These are phyloP conservation scores for Claviceps capensis DNA, from an alignment of 2,329 filamentous ascomycete species.

Conservation along the genomic window DNA sequence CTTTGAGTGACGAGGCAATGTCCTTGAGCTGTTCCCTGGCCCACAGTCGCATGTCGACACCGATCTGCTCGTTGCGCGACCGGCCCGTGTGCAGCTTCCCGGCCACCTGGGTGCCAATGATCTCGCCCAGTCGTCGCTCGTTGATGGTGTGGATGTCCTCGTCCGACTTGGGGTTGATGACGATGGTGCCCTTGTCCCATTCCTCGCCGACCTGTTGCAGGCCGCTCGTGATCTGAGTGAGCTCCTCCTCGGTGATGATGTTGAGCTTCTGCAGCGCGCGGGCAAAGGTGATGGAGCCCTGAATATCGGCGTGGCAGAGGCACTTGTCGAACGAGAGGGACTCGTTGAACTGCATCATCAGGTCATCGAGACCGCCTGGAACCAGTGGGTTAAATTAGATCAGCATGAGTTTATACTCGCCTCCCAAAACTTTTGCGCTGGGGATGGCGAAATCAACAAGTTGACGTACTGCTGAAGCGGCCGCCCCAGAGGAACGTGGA, in stretches of 20 bases:
- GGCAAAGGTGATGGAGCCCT: conserved; percentile 51
- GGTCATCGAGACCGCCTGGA: conserved; percentile 7
- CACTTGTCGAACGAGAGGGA: conserved; percentile 53
- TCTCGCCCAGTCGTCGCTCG: conserved; percentile 46
- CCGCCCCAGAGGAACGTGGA: conserved; percentile 1
- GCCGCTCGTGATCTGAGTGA: not conserved
- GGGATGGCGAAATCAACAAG: not conserved
- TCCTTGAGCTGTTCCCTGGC: conserved; percentile 13
- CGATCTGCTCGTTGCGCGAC: conserved; percentile 60
- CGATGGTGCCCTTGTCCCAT: conserved; percentile 15
- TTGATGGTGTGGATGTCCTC: conserved; percentile 37
- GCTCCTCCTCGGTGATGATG: conserved; percentile 34
- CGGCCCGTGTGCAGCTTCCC: conserved; percentile 54
- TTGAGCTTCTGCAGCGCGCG: conserved; percentile 47
- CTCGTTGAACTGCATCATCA: conserved; percentile 39
- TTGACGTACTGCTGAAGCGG: conserved; percentile 1
- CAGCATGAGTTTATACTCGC: not conserved
- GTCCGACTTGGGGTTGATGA: conserved; percentile 13
- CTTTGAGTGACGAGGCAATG: conserved; percentile 5
- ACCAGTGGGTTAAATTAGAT: not conserved
- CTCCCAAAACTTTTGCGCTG: not conserved
- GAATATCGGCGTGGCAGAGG: conserved; percentile 53
- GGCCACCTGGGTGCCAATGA: conserved; percentile 40
- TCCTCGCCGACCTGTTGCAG: conserved; percentile 7
- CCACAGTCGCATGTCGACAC: conserved; percentile 62